phyloP scores from a whole-genome alignment of 768 basidiomycete genomes.

The Collybia sordida region DNA sequence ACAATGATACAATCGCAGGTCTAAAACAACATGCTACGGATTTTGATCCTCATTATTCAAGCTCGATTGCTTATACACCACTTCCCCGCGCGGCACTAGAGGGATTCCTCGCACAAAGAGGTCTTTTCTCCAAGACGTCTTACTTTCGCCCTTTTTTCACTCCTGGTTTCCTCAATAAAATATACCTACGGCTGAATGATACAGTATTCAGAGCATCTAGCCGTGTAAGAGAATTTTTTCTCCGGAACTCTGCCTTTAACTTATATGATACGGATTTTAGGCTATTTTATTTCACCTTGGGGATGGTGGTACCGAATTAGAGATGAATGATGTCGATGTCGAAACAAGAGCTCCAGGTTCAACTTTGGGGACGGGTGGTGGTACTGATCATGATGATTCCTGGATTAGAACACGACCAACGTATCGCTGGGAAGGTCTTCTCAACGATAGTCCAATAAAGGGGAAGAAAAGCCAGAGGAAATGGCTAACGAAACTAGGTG shows the following conservation, averaged over 20 bases:
- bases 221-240: constrained; percentile 35
- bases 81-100: constrained; percentile 65
- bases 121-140: constrained; percentile 47
- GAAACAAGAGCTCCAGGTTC: constrained; percentile 49
- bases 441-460: constrained; percentile 49
- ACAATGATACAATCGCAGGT: constrained; percentile 53
- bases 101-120: constrained; percentile 60
- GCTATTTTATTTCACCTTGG: constrained; percentile 67
- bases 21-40: constrained; percentile 49
- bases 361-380: constrained; percentile 64
- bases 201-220: constrained; percentile 55
- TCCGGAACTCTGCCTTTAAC: neutral
- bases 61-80: constrained; percentile 73
- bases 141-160: constrained; percentile 52
- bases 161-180: constrained; percentile 66
- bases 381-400: constrained; percentile 68
- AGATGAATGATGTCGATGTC: constrained; percentile 65
- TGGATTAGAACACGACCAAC: constrained; percentile 58
- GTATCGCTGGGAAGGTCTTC: constrained; percentile 72
- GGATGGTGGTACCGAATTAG: constrained; percentile 44
- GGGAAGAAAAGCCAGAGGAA: constrained; percentile 32
- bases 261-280: constrained; percentile 28
- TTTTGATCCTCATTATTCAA: constrained; percentile 72
- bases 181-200: constrained; percentile 72
- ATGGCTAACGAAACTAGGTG: constrained; percentile 55